Conservation (phyloP, 2,329 filamentous ascomycete species). For the Colletotrichum liaoningense region DNA sequence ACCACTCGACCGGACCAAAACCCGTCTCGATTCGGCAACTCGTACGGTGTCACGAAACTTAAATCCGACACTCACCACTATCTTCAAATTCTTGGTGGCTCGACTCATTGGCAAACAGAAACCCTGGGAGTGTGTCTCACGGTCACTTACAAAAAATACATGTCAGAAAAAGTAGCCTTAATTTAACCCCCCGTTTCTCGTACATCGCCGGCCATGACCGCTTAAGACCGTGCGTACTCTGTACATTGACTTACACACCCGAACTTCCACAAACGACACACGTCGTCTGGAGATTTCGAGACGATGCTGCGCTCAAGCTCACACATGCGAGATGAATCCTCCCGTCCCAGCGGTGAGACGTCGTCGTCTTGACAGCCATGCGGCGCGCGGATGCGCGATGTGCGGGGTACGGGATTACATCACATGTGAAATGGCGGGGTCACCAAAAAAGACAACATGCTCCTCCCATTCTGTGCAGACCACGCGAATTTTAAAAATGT, state of each 20-base stretch:
- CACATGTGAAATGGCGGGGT: conserved; percentile 7
- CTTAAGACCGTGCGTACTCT: neutral
- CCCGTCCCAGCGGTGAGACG: neutral
- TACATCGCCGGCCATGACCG: no score
- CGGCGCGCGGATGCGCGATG: no score
- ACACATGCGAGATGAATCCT: neutral
- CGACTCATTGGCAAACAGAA: no score
- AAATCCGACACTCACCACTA: neutral
- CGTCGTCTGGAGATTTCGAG: neutral
- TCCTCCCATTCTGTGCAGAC: neutral
- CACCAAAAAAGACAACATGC: neutral
- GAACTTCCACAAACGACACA: neutral
- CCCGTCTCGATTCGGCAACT: neutral
- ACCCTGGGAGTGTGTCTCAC: no score
- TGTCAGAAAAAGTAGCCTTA: no score
- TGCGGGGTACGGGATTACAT: conserved; percentile 3
- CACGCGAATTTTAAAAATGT: no score
- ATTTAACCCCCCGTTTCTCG: no score
- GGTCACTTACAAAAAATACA: no score
- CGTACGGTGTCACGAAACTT: neutral
- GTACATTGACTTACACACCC: neutral
- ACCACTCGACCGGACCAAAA: no score
- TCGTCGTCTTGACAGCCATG: neutral
- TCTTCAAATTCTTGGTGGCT: no score
- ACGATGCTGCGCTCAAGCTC: neutral